A percentile compares a stretch with the other conserved stretches of the same genome.
Conservation (phyloP, 352 stramenopile genomes). For the Globisporangium apiculatum region DNA sequence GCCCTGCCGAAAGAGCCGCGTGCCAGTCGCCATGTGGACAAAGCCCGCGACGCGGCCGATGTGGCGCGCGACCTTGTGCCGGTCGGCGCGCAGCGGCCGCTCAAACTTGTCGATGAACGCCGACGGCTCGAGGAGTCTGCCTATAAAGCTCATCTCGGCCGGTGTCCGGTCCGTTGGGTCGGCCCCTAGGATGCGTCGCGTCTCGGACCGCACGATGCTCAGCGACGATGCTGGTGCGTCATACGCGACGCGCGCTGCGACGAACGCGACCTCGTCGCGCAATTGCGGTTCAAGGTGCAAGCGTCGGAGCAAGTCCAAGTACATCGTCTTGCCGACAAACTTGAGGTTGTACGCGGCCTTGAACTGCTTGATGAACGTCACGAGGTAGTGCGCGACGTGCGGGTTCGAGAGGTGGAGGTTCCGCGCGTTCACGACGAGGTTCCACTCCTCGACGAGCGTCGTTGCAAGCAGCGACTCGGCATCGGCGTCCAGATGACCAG, state of each 20-base stretch:
- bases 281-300: constrained; percentile 52
- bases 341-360: constrained; percentile 72
- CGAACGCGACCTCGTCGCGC: constrained; percentile 44
- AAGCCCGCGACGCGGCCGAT: constrained; percentile 51
- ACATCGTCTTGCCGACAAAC: constrained; percentile 68
- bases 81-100: constrained; percentile 34
- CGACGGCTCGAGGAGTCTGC: constrained; percentile 48
- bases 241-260: constrained; percentile 45
- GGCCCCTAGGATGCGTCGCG: constrained; percentile 46
- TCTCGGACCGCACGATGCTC: constrained; percentile 61
- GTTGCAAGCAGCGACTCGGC: constrained; percentile 50
- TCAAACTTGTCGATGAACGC: constrained; percentile 66
- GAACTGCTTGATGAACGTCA: constrained; percentile 74
- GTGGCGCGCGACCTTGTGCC: constrained; percentile 40
- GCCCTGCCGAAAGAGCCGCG: constrained; percentile 59
- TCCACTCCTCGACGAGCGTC: constrained; percentile 66
- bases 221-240: constrained; percentile 51
- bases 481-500: constrained; percentile 28
- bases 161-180: constrained; percentile 23
- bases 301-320: constrained; percentile 58
- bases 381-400: constrained; percentile 51
- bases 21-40: constrained; percentile 38
- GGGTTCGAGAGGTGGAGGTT: constrained; percentile 65
- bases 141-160: constrained; percentile 47
- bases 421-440: constrained; percentile 46